A percentile compares a stretch with the other conserved stretches of the same genome.
Conservation (phyloP, 805 yeast genomes). For the Schizosaccharomyces cryophilus region DNA sequence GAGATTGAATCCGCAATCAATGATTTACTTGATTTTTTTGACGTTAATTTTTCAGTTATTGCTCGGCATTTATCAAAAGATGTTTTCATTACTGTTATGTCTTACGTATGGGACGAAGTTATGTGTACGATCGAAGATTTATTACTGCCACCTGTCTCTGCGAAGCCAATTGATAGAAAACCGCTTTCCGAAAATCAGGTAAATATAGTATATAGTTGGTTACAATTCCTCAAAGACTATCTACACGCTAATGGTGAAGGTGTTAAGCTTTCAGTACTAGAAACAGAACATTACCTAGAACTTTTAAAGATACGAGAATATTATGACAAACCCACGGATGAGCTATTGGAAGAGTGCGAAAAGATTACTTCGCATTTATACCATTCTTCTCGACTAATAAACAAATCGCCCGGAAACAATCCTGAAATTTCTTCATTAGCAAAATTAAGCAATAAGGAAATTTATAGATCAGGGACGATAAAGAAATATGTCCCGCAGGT, state of each 20-base stretch:
- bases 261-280: constrained; percentile 40
- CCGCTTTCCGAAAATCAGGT: constrained; percentile 35
- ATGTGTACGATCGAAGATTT: constrained; percentile 44
- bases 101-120: constrained; percentile 59
- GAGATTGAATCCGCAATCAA: constrained; percentile 38
- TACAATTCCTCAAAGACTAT: constrained; percentile 38
- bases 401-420: not conserved
- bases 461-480: not conserved
- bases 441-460: constrained; percentile 7
- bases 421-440: too few species aligned
- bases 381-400: not conserved
- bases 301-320: constrained; percentile 37
- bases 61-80: constrained; percentile 34
- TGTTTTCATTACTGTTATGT: constrained; percentile 37
- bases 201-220: constrained; percentile 48
- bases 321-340: constrained; percentile 27
- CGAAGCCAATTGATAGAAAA: constrained; percentile 15
- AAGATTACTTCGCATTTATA: not conserved
- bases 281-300: constrained; percentile 38
- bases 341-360: constrained; percentile 28
- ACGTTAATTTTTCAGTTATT: constrained; percentile 38
- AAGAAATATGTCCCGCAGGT: not conserved
- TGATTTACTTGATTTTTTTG: constrained; percentile 53
- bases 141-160: constrained; percentile 41
- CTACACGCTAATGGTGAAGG: constrained; percentile 67